These are phyloP conservation scores for Davidsoniella australis DNA, from an alignment of 2,329 filamentous ascomycete genomes.

Conservation along the genomic window DNA sequence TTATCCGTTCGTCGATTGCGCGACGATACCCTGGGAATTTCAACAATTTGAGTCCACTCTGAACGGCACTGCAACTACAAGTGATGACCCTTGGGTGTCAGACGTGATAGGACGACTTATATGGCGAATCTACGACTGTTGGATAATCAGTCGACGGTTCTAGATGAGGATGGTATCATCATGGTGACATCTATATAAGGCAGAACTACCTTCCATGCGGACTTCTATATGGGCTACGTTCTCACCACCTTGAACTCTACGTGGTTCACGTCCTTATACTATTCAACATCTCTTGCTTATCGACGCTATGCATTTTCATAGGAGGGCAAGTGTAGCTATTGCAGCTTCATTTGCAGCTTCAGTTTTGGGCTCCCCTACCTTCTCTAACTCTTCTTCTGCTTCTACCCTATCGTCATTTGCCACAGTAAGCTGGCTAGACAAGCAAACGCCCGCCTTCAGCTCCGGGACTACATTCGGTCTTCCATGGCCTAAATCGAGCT, in stretches of 20 bases:
- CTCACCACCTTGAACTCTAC: no score
- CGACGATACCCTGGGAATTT: no score
- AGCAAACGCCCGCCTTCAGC: constrained; percentile 19
- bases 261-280: no score
- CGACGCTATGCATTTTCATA: not conserved
- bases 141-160: not conserved
- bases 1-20: no score
- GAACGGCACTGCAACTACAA: no score
- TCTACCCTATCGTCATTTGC: constrained; percentile 1
- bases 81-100: no score
- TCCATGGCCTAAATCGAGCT: constrained; percentile 26
- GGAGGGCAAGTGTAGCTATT: not conserved
- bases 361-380: not conserved
- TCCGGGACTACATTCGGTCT: constrained; percentile 27
- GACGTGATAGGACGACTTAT: no score
- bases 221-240: no score
- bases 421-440: constrained; percentile 24
- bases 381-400: not conserved
- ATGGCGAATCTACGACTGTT: not conserved
- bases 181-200: no score
- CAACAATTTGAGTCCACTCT: no score
- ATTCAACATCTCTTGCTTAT: no score
- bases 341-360: not conserved
- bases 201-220: no score
- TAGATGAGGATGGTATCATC: not conserved